phyloP scores from a whole-genome alignment of 306 rosid genomes.

The Cucumis hystrix region DNA sequence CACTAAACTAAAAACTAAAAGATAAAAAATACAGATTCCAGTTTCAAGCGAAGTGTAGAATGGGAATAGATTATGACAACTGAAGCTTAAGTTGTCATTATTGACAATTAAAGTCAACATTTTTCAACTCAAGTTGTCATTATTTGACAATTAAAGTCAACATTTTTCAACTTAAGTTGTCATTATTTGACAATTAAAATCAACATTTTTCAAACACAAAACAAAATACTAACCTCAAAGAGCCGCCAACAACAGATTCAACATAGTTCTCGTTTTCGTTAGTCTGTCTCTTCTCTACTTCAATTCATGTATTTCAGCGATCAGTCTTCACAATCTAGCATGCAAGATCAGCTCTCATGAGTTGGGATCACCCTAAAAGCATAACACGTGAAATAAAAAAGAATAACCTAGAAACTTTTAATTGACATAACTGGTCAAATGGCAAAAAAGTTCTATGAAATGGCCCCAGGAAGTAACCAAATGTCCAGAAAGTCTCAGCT shows the following conservation, averaged over 20 bases:
- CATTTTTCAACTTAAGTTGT: too few species aligned
- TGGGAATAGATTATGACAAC: neutral
- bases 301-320: neutral
- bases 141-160: too few species aligned
- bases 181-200: too few species aligned
- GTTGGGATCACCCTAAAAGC: neutral
- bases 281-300: neutral
- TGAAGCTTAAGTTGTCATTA: too few species aligned
- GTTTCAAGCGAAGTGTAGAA: neutral
- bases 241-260: neutral
- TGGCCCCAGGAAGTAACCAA: neutral
- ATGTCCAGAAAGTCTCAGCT: neutral
- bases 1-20: neutral
- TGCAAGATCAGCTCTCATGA: neutral
- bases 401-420: neutral
- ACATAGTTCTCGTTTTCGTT: neutral
- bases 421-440: neutral
- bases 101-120: neutral
- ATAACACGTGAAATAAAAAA: neutral
- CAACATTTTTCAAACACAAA: neutral
- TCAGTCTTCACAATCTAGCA: neutral
- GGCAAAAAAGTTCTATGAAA: neutral
- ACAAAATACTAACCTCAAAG: neutral
- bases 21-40: neutral
- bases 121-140: too few species aligned